These are phyloP conservation scores for Suhomyces xylopsoci DNA, from an alignment of 805 yeast genomes.

Conservation along the genomic window DNA sequence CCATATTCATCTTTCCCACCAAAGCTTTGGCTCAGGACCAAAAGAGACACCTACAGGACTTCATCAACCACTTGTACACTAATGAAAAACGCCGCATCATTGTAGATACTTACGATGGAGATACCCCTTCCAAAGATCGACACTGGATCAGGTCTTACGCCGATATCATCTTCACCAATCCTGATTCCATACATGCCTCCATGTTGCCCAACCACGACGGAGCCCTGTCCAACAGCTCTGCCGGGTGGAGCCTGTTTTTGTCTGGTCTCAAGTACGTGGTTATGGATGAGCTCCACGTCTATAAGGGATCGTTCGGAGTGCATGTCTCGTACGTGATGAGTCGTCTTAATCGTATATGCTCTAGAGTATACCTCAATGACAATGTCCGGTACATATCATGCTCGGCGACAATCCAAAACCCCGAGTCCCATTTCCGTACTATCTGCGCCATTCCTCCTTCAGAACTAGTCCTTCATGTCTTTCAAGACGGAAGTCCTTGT, in stretches of 20 bases:
- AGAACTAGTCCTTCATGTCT: conserved; percentile 53
- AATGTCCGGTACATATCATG: conserved; percentile 73
- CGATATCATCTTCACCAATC: conserved; percentile 86
- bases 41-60: conserved; percentile 66
- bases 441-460: conserved; percentile 60
- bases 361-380: conserved; percentile 47
- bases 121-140: conserved; percentile 64
- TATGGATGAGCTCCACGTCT: conserved; percentile 82
- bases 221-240: not conserved
- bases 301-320: conserved; percentile 88
- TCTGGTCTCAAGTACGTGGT: conserved; percentile 66
- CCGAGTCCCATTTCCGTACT: conserved; percentile 65
- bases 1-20: conserved; percentile 91
- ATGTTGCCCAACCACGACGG: conserved; percentile 70
- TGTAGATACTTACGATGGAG: conserved; percentile 91
- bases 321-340: conserved; percentile 86
- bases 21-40: conserved; percentile 98
- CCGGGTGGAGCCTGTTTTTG: conserved; percentile 66
- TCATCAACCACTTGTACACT: conserved; percentile 48
- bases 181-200: conserved; percentile 87
- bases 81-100: conserved; percentile 39
- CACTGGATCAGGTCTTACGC: conserved; percentile 56
- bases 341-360: conserved; percentile 59
- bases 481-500: conserved; percentile 84
- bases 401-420: conserved; percentile 86